Evolutionary conservation across 2,329 filamentous ascomycete species (phyloP).

Genomic region (Pezicula radicicola): DNA sequence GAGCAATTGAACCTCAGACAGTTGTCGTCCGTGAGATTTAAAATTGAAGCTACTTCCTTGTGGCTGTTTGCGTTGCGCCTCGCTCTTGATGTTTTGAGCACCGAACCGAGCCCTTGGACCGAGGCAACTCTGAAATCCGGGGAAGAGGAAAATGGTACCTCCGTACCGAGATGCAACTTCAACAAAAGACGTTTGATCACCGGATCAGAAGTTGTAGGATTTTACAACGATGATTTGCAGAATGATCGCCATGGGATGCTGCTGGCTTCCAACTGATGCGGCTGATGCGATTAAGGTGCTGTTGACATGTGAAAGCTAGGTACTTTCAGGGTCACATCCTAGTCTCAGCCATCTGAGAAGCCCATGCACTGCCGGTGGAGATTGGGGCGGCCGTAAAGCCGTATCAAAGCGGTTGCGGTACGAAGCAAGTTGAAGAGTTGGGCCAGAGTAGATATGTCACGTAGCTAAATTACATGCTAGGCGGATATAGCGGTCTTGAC

Average conservation of each 20-base stretch:
- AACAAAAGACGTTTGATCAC: no score
- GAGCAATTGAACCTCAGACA: neutral
- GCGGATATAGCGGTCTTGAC: no score
- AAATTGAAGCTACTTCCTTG: neutral
- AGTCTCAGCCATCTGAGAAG: no score
- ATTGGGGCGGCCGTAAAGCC: no score
- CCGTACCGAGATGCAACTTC: neutral
- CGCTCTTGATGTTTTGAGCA: neutral
- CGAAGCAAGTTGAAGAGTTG: no score
- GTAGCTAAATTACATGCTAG: no score
- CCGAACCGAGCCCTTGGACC: neutral
- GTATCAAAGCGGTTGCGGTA: no score
- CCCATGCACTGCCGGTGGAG: no score
- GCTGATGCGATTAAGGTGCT: neutral
- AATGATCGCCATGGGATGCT: neutral
- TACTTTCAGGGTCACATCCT: no score
- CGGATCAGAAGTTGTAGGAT: no score
- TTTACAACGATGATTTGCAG: neutral
- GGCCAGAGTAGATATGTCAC: no score
- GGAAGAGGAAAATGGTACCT: neutral
- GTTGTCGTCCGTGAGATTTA: neutral
- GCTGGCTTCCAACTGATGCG: neutral
- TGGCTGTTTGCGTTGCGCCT: neutral
- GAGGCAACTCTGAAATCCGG: neutral
- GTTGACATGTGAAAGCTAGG: neutral